Conservation (phyloP, 768 basidiomycete genomes). For the Pleurotus giganteus region DNA sequence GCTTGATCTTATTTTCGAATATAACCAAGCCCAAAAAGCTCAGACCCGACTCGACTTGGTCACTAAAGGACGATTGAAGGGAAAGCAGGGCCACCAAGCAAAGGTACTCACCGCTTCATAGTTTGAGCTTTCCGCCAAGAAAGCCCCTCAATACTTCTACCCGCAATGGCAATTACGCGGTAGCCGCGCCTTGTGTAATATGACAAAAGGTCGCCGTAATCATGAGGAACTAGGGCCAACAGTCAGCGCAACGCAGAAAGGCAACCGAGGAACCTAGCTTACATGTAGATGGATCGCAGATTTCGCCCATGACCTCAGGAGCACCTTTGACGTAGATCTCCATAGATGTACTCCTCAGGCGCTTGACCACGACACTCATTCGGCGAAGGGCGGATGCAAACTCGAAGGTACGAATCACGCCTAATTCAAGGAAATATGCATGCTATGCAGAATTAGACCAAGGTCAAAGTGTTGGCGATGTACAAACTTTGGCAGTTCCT, state of each 20-base stretch:
- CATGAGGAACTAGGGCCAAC: slow-evolving; percentile 72
- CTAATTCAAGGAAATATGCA: slow-evolving; percentile 95
- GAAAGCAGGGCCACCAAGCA: not conserved
- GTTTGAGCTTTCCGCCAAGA: slow-evolving; percentile 98
- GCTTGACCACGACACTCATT: slow-evolving; percentile 98
- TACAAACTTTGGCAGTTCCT: slow-evolving; percentile 69
- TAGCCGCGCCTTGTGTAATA: slow-evolving; percentile 98
- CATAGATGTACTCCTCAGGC: slow-evolving; percentile 92
- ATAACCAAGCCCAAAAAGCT: slow-evolving; percentile 94
- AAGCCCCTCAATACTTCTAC: slow-evolving; percentile 89
- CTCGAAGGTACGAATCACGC: slow-evolving; percentile 94
- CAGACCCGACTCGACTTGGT: slow-evolving; percentile 89
- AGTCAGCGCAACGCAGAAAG: slow-evolving; percentile 13
- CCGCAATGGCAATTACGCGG: slow-evolving; percentile 96
- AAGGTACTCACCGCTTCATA: slow-evolving; percentile 74
- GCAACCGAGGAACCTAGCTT: slow-evolving; percentile 26
- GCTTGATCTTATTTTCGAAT: slow-evolving; percentile 97
- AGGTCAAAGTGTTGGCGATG: not conserved
- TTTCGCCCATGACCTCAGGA: slow-evolving; percentile 95
- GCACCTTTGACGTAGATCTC: slow-evolving; percentile 99
- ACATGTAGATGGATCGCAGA: slow-evolving; percentile 93
- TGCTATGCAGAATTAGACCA: slow-evolving; percentile 48
- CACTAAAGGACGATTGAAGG: slow-evolving; percentile 44
- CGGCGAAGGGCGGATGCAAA: slow-evolving; percentile 90
- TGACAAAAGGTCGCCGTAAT: slow-evolving; percentile 93